phyloP scores from a whole-genome alignment of 1,284 basidiomycete species.

The Phellinidium pouzarii region DNA sequence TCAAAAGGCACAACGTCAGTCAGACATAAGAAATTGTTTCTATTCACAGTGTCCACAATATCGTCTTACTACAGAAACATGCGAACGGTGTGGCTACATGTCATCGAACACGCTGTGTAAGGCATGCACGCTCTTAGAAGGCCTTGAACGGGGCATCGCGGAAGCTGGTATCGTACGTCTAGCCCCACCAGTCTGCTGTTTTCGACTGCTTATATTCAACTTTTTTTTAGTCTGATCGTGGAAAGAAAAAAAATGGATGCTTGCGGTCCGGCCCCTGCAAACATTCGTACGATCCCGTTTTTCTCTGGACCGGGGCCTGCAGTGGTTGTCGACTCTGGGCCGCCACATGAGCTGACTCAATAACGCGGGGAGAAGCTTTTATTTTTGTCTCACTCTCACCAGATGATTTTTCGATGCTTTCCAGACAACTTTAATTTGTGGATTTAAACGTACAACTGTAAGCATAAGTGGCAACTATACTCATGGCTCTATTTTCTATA shows the following conservation, averaged over 20 bases:
- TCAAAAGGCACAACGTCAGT: conserved; percentile 73
- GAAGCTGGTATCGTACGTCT: conserved; percentile 57
- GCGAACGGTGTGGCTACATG: conserved; percentile 87
- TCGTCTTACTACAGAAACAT: conserved; percentile 56
- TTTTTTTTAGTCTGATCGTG: conserved; percentile 51
- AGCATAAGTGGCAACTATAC: no score
- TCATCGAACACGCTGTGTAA: conserved; percentile 91
- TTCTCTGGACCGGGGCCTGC: conserved; percentile 27
- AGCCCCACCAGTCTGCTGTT: conserved; percentile 9
- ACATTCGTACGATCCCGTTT: conserved; percentile 61
- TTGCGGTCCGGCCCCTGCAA: conserved; percentile 49
- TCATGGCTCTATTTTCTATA: no score
- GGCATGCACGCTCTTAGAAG: conserved; percentile 86
- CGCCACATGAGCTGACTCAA: neutral
- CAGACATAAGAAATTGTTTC: neutral
- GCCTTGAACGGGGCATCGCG: conserved; percentile 80
- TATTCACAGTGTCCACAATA: neutral
- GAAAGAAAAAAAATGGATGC: conserved; percentile 52
- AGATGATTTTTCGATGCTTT: neutral
- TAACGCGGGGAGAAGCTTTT: neutral
- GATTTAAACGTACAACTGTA: no score
- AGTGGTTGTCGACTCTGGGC: conserved; percentile 1
- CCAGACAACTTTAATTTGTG: no score
- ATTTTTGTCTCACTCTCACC: neutral
- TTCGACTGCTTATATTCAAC: conserved; percentile 15